A percentile compares a stretch with the other conserved stretches of the same genome.
These are phyloP conservation scores for Diaporthe vexans DNA, from an alignment of 2,329 filamentous ascomycete species.

Conservation along the genomic window DNA sequence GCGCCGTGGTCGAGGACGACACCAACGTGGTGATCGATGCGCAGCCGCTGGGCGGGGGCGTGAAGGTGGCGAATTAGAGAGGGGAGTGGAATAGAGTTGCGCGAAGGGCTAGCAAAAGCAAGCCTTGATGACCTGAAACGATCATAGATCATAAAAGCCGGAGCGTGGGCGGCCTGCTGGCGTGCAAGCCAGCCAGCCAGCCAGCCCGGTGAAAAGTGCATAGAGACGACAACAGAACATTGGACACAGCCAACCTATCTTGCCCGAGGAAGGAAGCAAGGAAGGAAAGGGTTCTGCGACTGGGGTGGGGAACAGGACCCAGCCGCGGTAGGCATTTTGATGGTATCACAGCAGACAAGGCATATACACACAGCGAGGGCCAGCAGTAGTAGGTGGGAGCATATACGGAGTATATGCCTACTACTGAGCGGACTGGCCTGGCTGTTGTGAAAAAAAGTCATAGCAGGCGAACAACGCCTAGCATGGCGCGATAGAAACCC, in stretches of 20 bases:
- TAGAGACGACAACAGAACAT: constrained; percentile 10
- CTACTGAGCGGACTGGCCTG: not conserved
- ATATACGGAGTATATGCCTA: not conserved
- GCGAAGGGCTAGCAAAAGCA: not conserved
- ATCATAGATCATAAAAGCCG: constrained; percentile 13
- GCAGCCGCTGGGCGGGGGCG: constrained; percentile 24
- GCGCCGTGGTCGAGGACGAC: constrained; percentile 12
- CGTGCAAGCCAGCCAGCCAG: not conserved
- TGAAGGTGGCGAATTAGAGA: constrained; percentile 37
- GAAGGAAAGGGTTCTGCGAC: not conserved
- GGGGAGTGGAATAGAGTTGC: not conserved
- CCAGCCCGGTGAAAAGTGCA: not conserved
- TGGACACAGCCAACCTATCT: not conserved
- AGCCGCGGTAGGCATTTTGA: not conserved
- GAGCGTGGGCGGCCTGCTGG: not conserved
- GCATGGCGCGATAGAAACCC: constrained; percentile 1
- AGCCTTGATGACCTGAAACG: not conserved
- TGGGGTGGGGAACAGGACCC: constrained; percentile 27
- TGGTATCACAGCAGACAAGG: not conserved
- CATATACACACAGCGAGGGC: not conserved
- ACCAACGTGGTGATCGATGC: constrained; percentile 19
- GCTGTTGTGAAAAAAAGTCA: not conserved
- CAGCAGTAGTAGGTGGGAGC: too few species aligned
- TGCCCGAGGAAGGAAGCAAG: not conserved
- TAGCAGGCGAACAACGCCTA: not conserved